Conservation (phyloP, 495 filamentous ascomycete species). For the Penicillium taxi region DNA sequence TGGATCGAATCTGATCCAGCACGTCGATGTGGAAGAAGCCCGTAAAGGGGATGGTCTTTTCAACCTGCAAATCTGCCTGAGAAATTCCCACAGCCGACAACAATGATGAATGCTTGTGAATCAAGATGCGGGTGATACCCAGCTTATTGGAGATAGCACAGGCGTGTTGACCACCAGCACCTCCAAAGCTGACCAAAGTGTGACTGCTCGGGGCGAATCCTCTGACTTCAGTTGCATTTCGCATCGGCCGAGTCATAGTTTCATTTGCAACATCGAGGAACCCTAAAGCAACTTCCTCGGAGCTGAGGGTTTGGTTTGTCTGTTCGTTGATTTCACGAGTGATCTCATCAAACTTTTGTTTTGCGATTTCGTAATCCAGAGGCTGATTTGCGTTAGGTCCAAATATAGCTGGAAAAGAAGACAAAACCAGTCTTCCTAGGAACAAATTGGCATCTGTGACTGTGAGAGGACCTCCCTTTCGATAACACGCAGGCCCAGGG, state of each 20-base stretch:
- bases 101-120: conserved; percentile 87
- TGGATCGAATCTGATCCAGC: neutral
- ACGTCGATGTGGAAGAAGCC: neutral
- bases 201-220: conserved; percentile 67
- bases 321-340: conserved; percentile 4
- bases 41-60: neutral
- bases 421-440: conserved; percentile 15
- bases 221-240: conserved; percentile 75
- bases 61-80: conserved; percentile 80
- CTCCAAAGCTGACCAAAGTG: conserved; percentile 53
- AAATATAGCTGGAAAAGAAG: conserved; percentile 12
- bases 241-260: conserved; percentile 30
- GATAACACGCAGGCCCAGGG: conserved; percentile 16
- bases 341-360: conserved; percentile 3
- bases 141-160: conserved; percentile 82
- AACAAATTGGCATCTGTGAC: conserved; percentile 38
- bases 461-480: conserved; percentile 29
- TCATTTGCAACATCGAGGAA: conserved; percentile 33
- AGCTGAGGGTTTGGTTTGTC: conserved; percentile 9
- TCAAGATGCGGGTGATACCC: conserved; percentile 73
- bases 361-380: conserved; percentile 2
- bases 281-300: conserved; percentile 29
- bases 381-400: conserved; percentile 2
- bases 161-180: conserved; percentile 88
- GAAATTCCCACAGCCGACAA: conserved; percentile 94